Evolutionary conservation across 805 yeast genomes (phyloP).

Genomic region (Zygosaccharomyces gambellarensis): DNA sequence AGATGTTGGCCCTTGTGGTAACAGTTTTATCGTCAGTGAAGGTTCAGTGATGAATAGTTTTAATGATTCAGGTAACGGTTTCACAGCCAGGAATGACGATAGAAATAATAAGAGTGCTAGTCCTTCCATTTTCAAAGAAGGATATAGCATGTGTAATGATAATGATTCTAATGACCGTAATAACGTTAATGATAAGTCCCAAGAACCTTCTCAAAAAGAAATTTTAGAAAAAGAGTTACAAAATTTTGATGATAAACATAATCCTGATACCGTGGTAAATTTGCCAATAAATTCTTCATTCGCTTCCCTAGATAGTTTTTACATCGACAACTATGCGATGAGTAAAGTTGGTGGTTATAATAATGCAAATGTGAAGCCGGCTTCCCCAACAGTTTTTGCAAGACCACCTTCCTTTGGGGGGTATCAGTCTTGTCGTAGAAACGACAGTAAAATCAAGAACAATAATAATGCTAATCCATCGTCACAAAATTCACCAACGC

Average conservation of each 20-base stretch:
- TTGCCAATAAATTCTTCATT: conserved; percentile 68
- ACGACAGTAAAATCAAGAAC: conserved; percentile 2
- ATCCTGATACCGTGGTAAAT: conserved; percentile 49
- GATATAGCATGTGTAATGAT: conserved; percentile 14
- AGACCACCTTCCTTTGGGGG: conserved; percentile 18
- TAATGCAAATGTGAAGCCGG: conserved; percentile 5
- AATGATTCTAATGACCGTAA: conserved; percentile 12
- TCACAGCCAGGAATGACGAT: background rate
- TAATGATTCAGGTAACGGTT: conserved; percentile 3
- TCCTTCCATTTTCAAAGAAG: conserved; percentile 7
- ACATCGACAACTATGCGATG: conserved; percentile 48
- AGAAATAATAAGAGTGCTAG: background rate
- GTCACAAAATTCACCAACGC: conserved; percentile 11
- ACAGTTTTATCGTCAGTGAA: conserved; percentile 23
- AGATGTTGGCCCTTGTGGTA: conserved; percentile 1
- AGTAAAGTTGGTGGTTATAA: conserved; percentile 17
- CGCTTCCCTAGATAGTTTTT: conserved; percentile 70
- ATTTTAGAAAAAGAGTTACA: conserved; percentile 24
- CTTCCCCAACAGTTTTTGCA: conserved; percentile 13
- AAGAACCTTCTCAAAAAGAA: conserved; percentile 12
- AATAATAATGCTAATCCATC: background rate
- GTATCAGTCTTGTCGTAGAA: conserved; percentile 3
- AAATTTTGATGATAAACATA: conserved; percentile 20
- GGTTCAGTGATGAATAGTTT: conserved; percentile 20
- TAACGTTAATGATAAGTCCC: conserved; percentile 4